Evolutionary conservation across 108 stramenopile genomes (phyloP).

Genomic region (Phaeodactylum tricornutum): DNA sequence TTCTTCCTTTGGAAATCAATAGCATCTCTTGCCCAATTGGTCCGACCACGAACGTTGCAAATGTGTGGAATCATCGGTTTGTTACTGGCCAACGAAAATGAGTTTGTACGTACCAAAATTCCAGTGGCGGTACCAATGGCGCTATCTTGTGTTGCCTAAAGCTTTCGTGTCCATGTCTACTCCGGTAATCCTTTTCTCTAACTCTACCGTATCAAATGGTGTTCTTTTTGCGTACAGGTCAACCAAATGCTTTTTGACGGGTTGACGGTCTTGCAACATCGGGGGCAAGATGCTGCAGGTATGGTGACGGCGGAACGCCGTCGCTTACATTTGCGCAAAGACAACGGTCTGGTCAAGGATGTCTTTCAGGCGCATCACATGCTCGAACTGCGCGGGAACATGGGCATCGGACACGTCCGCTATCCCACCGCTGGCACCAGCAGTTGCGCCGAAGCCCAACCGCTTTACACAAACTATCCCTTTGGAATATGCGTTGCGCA

Average conservation of each 20-base stretch:
- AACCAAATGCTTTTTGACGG: slow-evolving; percentile 96
- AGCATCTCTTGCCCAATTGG: no score
- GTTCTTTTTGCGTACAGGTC: slow-evolving; percentile 32
- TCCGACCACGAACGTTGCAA: no score
- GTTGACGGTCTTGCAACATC: slow-evolving; percentile 97
- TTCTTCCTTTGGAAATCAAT: no score
- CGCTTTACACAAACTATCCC: slow-evolving; percentile 97
- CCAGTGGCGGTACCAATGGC: background rate
- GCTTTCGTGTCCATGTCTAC: background rate
- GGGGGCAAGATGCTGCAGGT: slow-evolving; percentile 99
- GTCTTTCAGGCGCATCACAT: slow-evolving; percentile 96
- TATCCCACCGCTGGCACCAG: slow-evolving; percentile 94
- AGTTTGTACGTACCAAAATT: slow-evolving; percentile 29
- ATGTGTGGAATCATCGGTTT: slow-evolving; percentile 92
- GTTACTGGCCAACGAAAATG: slow-evolving; percentile 71
- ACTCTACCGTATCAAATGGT: background rate
- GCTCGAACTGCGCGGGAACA: slow-evolving; percentile 81
- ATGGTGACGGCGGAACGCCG: slow-evolving; percentile 82
- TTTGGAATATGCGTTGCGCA: slow-evolving; percentile 96
- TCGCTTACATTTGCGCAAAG: slow-evolving; percentile 89
- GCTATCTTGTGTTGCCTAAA: background rate
- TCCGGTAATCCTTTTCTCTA: background rate
- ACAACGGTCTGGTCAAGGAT: slow-evolving; percentile 94
- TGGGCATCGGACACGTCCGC: slow-evolving; percentile 93
- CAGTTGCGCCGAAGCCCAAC: slow-evolving; percentile 88